Conservation (phyloP, 129 eudicot genomes). For the Lactuca sativa region DNA sequence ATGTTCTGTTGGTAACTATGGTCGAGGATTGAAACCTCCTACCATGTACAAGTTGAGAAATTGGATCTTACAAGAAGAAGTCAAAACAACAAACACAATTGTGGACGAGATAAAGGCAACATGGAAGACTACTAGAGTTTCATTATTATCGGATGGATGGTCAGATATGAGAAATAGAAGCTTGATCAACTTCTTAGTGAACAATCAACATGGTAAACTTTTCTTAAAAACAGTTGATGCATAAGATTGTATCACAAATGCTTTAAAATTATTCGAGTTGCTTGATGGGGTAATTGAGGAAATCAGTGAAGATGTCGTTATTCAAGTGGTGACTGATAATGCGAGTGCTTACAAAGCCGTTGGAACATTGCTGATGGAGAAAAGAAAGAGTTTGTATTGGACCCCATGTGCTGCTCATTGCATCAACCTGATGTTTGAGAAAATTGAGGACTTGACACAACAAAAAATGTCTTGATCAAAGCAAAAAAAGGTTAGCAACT, state of each 20-base stretch:
- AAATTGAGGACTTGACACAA: too few species aligned
- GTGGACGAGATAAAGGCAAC: neutral
- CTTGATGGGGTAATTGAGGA: neutral
- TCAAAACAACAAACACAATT: neutral
- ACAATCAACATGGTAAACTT: neutral
- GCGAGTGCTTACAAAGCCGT: neutral
- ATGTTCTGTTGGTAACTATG: too few species aligned
- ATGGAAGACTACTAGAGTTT: neutral
- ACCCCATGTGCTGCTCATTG: neutral
- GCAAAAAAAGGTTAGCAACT: too few species aligned
- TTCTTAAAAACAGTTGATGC: neutral
- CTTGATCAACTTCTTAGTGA: neutral
- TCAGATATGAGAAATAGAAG: neutral
- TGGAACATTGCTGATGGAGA: neutral
- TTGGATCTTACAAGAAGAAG: too few species aligned
- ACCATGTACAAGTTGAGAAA: too few species aligned
- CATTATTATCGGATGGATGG: neutral
- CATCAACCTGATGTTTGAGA: too few species aligned
- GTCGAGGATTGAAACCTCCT: too few species aligned
- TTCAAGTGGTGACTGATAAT: neutral
- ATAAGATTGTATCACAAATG: neutral
- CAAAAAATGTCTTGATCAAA: neutral
- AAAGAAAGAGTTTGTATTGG: neutral
- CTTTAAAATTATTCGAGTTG: neutral
- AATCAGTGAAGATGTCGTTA: neutral